Evolutionary conservation across 257 asterid genomes (phyloP).

Genomic region (Phtheirospermum japonicum): DNA sequence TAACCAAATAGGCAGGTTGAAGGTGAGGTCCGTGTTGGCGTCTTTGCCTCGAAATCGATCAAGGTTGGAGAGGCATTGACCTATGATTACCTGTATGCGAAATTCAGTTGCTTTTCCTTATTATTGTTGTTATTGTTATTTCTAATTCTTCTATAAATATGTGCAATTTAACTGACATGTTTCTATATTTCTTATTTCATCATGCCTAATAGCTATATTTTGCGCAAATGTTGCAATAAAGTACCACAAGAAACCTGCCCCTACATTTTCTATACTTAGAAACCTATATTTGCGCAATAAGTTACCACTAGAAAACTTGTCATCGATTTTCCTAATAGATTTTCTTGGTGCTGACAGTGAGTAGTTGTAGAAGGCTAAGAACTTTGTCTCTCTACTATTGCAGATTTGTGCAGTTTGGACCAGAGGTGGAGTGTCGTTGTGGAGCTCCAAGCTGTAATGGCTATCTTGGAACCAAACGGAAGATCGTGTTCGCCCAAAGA

Average conservation of each 20-base stretch:
- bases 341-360: no score
- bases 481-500: conserved; percentile 33
- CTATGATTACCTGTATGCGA: conserved; percentile 78
- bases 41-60: conserved; percentile 74
- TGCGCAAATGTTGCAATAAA: not conserved
- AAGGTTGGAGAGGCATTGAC: conserved; percentile 84
- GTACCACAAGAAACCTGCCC: not conserved
- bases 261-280: not conserved
- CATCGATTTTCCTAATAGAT: no score
- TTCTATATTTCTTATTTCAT: not conserved
- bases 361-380: conserved; percentile 19
- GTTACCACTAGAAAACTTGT: no score
- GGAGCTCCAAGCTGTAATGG: conserved; percentile 82
- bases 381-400: conserved; percentile 12
- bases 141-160: not conserved
- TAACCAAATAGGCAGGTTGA: conserved; percentile 74
- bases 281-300: not conserved
- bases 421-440: conserved; percentile 79
- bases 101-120: conserved; percentile 7
- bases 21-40: conserved; percentile 85
- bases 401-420: conserved; percentile 88
- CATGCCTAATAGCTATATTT: not conserved
- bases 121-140: not conserved
- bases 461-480: conserved; percentile 67
- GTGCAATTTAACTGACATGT: not conserved